Evolutionary conservation across 441 rosid genomes (phyloP).

Genomic region (Erysimum pusillum): DNA sequence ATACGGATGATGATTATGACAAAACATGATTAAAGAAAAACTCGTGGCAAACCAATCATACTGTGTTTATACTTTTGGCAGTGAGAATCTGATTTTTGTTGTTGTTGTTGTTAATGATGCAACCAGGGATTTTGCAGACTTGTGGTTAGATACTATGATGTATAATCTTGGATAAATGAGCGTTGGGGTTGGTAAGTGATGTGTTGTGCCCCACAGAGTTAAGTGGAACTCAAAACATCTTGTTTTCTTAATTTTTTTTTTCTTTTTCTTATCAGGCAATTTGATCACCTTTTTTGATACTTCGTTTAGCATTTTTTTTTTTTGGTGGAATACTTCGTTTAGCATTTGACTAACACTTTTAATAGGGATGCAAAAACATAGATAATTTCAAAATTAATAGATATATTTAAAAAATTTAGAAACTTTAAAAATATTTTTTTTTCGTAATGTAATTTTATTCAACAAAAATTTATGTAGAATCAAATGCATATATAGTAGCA

Average conservation of each 20-base stretch:
- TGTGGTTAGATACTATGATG: slow-evolving; percentile 34
- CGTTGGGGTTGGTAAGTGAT: slow-evolving; percentile 27
- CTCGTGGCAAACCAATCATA: slow-evolving; percentile 46
- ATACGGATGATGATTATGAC: slow-evolving; percentile 28
- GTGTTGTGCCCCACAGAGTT: slow-evolving; percentile 26
- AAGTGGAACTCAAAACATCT: slow-evolving; percentile 1
- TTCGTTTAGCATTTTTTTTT: not conserved
- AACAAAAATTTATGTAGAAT: not conserved
- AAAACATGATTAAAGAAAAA: slow-evolving; percentile 42
- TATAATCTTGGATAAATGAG: slow-evolving; percentile 25
- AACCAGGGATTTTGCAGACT: slow-evolving; percentile 18
- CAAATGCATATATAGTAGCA: not conserved
- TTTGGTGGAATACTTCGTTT: not conserved
- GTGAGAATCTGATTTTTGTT: slow-evolving; percentile 20
- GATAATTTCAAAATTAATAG: not conserved
- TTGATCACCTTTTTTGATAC: not conserved
- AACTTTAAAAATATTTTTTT: not conserved
- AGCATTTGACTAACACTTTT: not conserved
- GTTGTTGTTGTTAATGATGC: slow-evolving; percentile 17
- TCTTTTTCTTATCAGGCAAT: not conserved
- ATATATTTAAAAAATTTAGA: not conserved
- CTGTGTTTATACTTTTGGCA: slow-evolving; percentile 39
- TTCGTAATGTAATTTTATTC: not conserved
- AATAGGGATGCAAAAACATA: not conserved
- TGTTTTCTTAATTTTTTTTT: too few relatives aligned